A percentile compares a stretch with the other conserved stretches of the same genome.
phyloP scores from a whole-genome alignment of 2,329 filamentous ascomycete species.

The Mollisiaceae sp. region DNA sequence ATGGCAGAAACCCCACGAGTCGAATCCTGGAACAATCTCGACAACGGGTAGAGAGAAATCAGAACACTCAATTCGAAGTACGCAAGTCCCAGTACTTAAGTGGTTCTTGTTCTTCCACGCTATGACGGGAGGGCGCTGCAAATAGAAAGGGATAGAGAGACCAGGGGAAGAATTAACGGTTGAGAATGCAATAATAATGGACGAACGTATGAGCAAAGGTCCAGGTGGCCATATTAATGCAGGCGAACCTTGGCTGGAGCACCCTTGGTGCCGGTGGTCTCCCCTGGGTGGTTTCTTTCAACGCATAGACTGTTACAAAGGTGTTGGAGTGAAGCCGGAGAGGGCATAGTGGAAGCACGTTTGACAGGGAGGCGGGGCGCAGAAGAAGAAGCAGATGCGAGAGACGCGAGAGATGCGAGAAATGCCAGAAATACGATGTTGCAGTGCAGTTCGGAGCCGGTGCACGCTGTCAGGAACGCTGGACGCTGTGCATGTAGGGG shows the following conservation, averaged over 20 bases:
- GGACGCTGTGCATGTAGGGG: slow-evolving; percentile 3
- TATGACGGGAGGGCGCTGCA: slow-evolving; percentile 27
- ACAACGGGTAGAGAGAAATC: slow-evolving; percentile 8
- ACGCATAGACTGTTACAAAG: slow-evolving; percentile 33
- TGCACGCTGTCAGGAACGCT: background rate
- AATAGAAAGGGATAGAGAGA: slow-evolving; percentile 29
- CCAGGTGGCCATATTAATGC: slow-evolving; percentile 31
- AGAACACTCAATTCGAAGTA: slow-evolving; percentile 29
- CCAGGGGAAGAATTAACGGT: slow-evolving; percentile 24
- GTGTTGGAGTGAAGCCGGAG: slow-evolving; percentile 26
- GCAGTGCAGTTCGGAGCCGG: background rate
- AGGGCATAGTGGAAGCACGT: slow-evolving; percentile 16
- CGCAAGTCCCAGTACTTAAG: slow-evolving; percentile 35
- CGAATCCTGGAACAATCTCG: slow-evolving; percentile 19
- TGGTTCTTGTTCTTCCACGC: slow-evolving; percentile 26
- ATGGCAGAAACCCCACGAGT: background rate
- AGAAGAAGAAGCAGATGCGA: background rate
- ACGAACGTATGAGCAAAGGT: slow-evolving; percentile 23
- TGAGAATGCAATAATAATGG: slow-evolving; percentile 36
- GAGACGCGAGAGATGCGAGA: slow-evolving; percentile 6
- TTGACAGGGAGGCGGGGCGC: slow-evolving; percentile 5
- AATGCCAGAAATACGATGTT: background rate
- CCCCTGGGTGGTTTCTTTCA: slow-evolving; percentile 22
- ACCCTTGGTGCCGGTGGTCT: background rate
- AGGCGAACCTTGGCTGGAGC: slow-evolving; percentile 5